A percentile compares a stretch with the other conserved stretches of the same genome.
Evolutionary conservation across 1,284 basidiomycete species (phyloP).

Genomic region (Phellopilus nigrolimitatus): DNA sequence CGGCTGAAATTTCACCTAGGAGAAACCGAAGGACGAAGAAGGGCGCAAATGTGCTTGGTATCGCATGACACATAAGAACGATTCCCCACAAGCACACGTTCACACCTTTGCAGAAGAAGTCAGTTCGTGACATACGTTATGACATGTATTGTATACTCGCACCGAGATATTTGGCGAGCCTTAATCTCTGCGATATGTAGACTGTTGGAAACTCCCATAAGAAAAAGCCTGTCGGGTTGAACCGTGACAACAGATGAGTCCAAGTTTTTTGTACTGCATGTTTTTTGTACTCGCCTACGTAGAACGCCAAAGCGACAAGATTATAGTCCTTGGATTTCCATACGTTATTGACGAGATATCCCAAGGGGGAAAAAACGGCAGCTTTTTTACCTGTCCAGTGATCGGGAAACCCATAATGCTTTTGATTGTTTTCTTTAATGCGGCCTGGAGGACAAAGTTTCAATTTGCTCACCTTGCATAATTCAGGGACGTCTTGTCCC

Average conservation of each 20-base stretch:
- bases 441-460: too few species aligned
- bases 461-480: slow-evolving; percentile 47
- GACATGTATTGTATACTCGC: slow-evolving; percentile 4
- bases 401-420: slow-evolving; percentile 68
- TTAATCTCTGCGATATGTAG: slow-evolving; percentile 57
- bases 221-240: slow-evolving; percentile 42
- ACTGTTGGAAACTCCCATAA: slow-evolving; percentile 65
- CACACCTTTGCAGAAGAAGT: slow-evolving; percentile 35
- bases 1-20: slow-evolving; percentile 50
- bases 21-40: slow-evolving; percentile 62
- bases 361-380: neutral
- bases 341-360: neutral
- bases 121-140: neutral
- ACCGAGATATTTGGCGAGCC: slow-evolving; percentile 62
- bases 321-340: slow-evolving; percentile 51
- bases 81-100: slow-evolving; percentile 62
- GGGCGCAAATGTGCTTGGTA: slow-evolving; percentile 49
- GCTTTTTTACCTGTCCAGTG: slow-evolving; percentile 43
- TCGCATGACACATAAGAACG: slow-evolving; percentile 57
- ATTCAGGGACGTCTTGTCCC: slow-evolving; percentile 65
- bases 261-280: too few species aligned
- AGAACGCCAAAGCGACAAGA: slow-evolving; percentile 62
- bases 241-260: too few species aligned
- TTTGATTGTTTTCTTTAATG: slow-evolving; percentile 12
- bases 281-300: slow-evolving; percentile 38